phyloP scores from a whole-genome alignment of 352 stramenopile species.

The Phytophthora sojae region DNA sequence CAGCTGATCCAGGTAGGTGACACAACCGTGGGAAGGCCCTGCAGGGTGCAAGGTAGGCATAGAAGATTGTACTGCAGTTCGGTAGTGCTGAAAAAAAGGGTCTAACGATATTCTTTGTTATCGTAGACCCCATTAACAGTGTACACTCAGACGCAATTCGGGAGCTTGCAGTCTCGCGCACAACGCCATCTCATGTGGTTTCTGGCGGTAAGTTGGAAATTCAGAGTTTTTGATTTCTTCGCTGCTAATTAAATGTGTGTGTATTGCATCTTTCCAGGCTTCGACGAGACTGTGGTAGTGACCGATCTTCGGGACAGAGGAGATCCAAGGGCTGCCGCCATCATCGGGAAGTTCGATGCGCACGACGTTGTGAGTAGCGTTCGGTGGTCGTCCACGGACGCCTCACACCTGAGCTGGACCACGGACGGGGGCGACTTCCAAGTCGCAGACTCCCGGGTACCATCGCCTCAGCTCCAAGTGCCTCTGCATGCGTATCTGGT shows the following conservation, averaged over 20 bases:
- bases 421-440: constrained; percentile 86
- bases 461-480: constrained; percentile 46
- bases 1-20: background rate
- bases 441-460: constrained; percentile 58
- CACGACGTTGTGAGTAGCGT: constrained; percentile 85
- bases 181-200: constrained; percentile 37
- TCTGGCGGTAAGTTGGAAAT: constrained; percentile 44
- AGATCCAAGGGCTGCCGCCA: constrained; percentile 42
- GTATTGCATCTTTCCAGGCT: background rate
- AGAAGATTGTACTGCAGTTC: background rate
- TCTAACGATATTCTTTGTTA: background rate
- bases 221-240: background rate
- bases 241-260: background rate
- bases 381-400: constrained; percentile 60
- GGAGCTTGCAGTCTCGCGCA: constrained; percentile 61
- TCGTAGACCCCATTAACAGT: constrained; percentile 57
- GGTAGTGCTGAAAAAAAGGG: background rate
- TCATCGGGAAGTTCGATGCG: constrained; percentile 72
- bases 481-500: constrained; percentile 46
- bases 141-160: constrained; percentile 80
- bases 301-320: constrained; percentile 11
- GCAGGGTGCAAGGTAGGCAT: background rate
- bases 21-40: background rate
- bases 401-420: constrained; percentile 75
- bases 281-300: background rate